Evolutionary conservation across 495 filamentous ascomycete genomes (phyloP), one percentile per base, ranked within the genome.

Genomic region (Usnea hakonensis): DNA sequence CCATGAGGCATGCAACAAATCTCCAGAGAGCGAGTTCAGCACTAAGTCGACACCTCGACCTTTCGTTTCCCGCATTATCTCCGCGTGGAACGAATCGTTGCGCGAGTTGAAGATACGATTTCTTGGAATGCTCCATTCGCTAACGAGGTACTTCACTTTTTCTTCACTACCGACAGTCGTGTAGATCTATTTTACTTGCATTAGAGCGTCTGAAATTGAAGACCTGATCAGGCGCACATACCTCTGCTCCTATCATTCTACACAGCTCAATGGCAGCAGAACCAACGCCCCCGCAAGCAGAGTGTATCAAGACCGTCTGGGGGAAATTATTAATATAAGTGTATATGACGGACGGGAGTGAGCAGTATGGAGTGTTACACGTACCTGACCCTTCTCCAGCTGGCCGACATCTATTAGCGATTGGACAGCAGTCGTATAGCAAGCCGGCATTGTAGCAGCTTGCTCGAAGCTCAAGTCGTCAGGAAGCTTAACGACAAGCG

Each of bases 1-100:
- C 74, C 81, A 84, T 0, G 78, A 76, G 36, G 75, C 74, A 40
- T 75, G 75, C 2, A 80, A 69, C 0, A 78, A 67, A 60, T 80
- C 78, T 10, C 78, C 77, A 5, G 79, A 76, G 14, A 84, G 73
- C 4, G 80, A 79, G 55, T 83, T 81, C n/a, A 84, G 67, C 0
- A 80, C 77, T 19, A 84, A 73, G 55, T 83, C 79, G 30, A 83
- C 79, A 19, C 83, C 81, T 33, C 69, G 64, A 11, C n/a, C 78
- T 75, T 28, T 72, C 61, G 83, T 87, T 23, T 71, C 71, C 0
- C 69, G 57, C n/a, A 78, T 66, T 0, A 84, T 59, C 17, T 69
- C 76, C 17, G 73, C 62, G 0, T 74, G 58, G 55, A 82, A 84
- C 1, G 74, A 70, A 5, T 70, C 65, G 32, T 76, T 72, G 17